These are phyloP conservation scores for Jatropha multifida DNA, from an alignment of 441 rosid species.

Conservation along the genomic window DNA sequence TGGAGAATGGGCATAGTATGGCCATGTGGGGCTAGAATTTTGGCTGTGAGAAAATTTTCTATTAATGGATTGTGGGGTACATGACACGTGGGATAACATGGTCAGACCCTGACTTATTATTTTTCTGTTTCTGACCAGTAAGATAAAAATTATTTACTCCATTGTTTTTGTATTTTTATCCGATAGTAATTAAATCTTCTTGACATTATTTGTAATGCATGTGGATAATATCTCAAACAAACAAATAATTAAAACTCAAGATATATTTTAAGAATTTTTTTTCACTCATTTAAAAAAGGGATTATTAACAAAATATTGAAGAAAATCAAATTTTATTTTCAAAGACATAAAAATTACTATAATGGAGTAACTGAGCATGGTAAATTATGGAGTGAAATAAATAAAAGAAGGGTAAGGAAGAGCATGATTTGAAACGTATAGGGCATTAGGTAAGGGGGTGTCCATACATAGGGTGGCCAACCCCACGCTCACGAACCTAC, in stretches of 20 bases:
- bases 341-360: too few species aligned
- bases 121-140: background rate
- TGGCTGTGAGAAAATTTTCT: background rate
- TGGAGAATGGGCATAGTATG: conserved; percentile 35
- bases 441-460: conserved; percentile 2
- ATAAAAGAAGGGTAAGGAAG: too few species aligned
- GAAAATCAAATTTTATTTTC: too few species aligned
- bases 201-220: background rate
- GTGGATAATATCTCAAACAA: background rate
- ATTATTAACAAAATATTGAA: too few species aligned
- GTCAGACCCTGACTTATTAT: conserved; percentile 15
- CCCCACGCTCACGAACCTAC: background rate
- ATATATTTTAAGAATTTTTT: too few species aligned
- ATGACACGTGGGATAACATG: conserved; percentile 27
- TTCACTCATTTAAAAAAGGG: too few species aligned
- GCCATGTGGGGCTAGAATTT: conserved; percentile 39
- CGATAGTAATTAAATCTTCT: background rate
- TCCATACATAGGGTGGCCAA: conserved; percentile 28
- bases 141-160: too few species aligned
- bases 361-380: too few species aligned
- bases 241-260: too few species aligned
- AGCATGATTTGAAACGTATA: background rate
- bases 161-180: background rate
- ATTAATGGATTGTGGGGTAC: conserved; percentile 19
- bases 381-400: too few species aligned